phyloP scores from a whole-genome alignment of 1,284 basidiomycete genomes.

The Cutaneotrichosporon sp. region DNA sequence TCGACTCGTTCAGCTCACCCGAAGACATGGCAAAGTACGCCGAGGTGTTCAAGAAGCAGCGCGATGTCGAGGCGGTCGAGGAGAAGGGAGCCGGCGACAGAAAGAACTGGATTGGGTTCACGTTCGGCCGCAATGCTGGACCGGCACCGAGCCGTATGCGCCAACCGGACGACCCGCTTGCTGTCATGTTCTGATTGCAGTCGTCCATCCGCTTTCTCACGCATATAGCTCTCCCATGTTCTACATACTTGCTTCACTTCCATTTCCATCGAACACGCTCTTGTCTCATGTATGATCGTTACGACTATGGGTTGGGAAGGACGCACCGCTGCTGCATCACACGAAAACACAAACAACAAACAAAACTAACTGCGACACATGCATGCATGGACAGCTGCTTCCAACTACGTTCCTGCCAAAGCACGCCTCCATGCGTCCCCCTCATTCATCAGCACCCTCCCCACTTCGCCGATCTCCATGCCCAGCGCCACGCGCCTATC shows the following conservation, averaged over 20 bases:
- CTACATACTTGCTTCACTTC: not conserved
- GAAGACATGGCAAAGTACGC: conserved; percentile 99
- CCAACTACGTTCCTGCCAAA: conserved; percentile 31
- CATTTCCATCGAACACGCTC: not conserved
- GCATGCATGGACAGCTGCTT: not conserved
- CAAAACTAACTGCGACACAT: too few relatives aligned
- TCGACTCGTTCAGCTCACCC: conserved; percentile 87
- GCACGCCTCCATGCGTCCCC: conserved; percentile 47
- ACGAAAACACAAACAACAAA: too few relatives aligned
- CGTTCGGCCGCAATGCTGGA: conserved; percentile 74
- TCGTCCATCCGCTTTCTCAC: too few relatives aligned
- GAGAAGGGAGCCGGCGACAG: conserved; percentile 69
- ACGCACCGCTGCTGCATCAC: too few relatives aligned
- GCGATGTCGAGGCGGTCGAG: conserved; percentile 82
- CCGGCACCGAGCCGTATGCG: conserved; percentile 24
- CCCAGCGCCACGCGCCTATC: conserved; percentile 46
- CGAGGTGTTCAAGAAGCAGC: conserved; percentile 96
- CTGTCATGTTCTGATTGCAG: conserved; percentile 46
- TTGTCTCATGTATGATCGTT: conserved; percentile 4
- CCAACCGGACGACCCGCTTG: conserved; percentile 44
- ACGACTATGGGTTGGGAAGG: too few relatives aligned
- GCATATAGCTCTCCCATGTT: too few relatives aligned
- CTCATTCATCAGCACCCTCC: conserved; percentile 47
- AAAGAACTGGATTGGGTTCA: conserved; percentile 71
- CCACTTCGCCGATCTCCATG: conserved; percentile 49